Base-by-base conservation (phyloP, 2,329 filamentous ascomycete species). In the Macrophomina tecta region DNA sequence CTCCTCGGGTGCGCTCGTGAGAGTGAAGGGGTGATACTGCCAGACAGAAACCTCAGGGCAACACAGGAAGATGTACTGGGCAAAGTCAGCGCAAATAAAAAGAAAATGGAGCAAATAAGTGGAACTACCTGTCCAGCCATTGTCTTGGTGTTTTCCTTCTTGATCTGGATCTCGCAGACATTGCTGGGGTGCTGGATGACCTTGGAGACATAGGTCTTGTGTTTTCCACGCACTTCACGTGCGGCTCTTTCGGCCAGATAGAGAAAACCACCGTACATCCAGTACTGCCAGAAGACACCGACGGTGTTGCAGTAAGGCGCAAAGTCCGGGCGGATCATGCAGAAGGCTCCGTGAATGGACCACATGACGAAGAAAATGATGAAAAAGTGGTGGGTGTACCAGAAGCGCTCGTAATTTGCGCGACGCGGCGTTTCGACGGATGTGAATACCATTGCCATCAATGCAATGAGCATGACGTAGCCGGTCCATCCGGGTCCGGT, bases 311-410 rank as follows among this genome's bases (percentile, higher is more conserved):
- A 94, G 77, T 91, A 94, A 1, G 92, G 91, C 5, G 90, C 90
- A 69, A 91, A 87, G 76, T 95, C 92, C 63, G 91, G 89, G 79
- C 92, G 91, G 74, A 94, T 94, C 92, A 95, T 94, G 80, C 92
- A 94, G 82, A 93, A 95, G 32, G 91, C 90, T 67, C 92, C 92
- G 79, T 96, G 92, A 73, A 94, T 86, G n/a, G 91, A 89, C 91
- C 92, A 95, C 84, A 95, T 94, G 72, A 94, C 84, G 82, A 95
- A 95, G 85, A 95, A 95, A 70, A 94, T 75, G 79, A 94, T 87
- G 77, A 95, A 95, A 77, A 95, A 86, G 81, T 95, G 92, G 80
- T 96, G 92, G 1, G 90, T 92, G 78, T 93, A 94, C 92, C 92
- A 96, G 84, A 95, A 96, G 32, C 91, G 90, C 78, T 94, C 92